phyloP scores from a whole-genome alignment of 768 basidiomycete species.

The Sarcodon aspratus region DNA sequence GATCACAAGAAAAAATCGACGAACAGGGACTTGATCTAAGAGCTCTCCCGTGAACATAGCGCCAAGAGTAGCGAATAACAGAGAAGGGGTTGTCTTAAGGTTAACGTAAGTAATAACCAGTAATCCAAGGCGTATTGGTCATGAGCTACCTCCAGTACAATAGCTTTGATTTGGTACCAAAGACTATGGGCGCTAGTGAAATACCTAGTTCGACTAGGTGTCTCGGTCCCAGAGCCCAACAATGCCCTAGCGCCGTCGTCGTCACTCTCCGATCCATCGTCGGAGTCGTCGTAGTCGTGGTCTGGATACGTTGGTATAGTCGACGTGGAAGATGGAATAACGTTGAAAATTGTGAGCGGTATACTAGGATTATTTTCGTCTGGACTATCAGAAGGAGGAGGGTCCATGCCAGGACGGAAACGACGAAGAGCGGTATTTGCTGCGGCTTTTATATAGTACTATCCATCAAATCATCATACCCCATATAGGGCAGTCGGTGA shows the following conservation, averaged over 20 bases:
- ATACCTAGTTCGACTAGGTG: constrained; percentile 10
- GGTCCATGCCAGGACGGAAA: too few species aligned
- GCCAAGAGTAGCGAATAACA: constrained; percentile 75
- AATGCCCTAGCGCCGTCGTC: constrained; percentile 35
- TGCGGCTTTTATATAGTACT: too few species aligned
- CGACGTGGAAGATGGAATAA: too few species aligned
- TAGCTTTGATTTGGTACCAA: constrained; percentile 48
- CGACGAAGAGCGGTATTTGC: too few species aligned
- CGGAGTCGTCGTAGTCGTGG: constrained; percentile 8
- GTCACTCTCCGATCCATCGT: constrained; percentile 18
- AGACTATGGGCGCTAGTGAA: constrained; percentile 7
- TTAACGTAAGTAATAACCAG: neutral
- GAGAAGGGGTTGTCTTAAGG: constrained; percentile 71
- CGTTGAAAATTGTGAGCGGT: too few species aligned
- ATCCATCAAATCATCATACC: too few species aligned
- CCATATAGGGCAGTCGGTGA: too few species aligned
- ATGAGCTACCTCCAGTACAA: constrained; percentile 54
- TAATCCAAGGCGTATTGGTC: constrained; percentile 1
- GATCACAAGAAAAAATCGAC: constrained; percentile 12
- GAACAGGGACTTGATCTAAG: constrained; percentile 75
- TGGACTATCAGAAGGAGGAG: too few species aligned
- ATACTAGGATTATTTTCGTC: too few species aligned
- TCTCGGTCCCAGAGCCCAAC: constrained; percentile 22
- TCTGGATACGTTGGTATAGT: neutral
- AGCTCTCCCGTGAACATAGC: constrained; percentile 87